These are phyloP conservation scores for Anthostomella pinea DNA, from an alignment of 2,329 filamentous ascomycete species.

Conservation along the genomic window DNA sequence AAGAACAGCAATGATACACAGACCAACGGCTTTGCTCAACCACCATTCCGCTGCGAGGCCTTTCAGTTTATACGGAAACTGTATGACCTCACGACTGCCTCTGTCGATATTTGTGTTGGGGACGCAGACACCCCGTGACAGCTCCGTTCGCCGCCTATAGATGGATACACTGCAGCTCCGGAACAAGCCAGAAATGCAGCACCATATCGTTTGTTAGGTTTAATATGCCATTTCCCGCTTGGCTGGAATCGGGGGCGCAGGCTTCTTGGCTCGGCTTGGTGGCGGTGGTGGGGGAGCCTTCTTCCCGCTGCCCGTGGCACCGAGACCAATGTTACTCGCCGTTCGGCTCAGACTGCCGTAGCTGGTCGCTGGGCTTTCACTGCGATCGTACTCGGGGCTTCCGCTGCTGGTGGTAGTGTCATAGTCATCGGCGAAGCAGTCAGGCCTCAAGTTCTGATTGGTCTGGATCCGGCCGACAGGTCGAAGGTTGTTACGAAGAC, in stretches of 20 bases:
- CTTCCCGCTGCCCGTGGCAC: conserved; percentile 24
- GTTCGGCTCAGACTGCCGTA: conserved; percentile 52
- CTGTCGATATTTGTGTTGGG: too few relatives aligned
- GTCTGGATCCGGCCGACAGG: conserved; percentile 46
- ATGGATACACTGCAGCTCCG: too few relatives aligned
- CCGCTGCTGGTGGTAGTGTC: conserved; percentile 49
- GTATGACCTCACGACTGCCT: too few relatives aligned
- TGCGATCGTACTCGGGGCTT: conserved; percentile 51
- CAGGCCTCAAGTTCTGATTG: conserved; percentile 33
- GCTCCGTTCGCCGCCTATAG: too few relatives aligned
- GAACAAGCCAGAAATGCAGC: not conserved
- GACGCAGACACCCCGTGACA: too few relatives aligned
- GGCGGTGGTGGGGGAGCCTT: conserved; percentile 47
- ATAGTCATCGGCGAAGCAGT: conserved; percentile 50
- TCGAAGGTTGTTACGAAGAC: conserved; percentile 42
- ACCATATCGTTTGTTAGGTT: not conserved
- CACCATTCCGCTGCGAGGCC: too few relatives aligned
- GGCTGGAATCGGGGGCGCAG: conserved; percentile 50
- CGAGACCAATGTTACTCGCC: conserved; percentile 35
- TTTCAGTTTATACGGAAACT: too few relatives aligned
- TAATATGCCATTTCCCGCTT: conserved; percentile 28
- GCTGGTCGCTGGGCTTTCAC: conserved; percentile 55
- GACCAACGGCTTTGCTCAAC: too few relatives aligned
- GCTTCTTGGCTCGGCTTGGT: conserved; percentile 51
- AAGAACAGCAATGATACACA: conserved; percentile 5